phyloP scores from a whole-genome alignment of 2,329 filamentous ascomycete species.

The Cordyceps militaris region DNA sequence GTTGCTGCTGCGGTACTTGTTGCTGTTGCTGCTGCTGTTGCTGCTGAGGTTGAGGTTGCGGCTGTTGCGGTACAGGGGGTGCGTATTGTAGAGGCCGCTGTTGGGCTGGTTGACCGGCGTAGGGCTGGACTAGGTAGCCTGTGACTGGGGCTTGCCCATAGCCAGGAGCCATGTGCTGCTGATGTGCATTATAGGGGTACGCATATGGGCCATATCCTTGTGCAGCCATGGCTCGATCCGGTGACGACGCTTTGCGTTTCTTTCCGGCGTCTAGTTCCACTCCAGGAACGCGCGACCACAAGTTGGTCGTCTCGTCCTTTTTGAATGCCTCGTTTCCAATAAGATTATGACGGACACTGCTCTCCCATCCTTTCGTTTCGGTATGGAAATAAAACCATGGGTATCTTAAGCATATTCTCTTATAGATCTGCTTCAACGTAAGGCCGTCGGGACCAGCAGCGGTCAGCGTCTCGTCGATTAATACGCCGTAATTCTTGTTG shows the following conservation, averaged over 20 bases:
- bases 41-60: conserved; percentile 19
- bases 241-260: conserved; percentile 50
- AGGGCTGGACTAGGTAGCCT: conserved; percentile 29
- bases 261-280: conserved; percentile 55
- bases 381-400: conserved; percentile 54
- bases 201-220: conserved; percentile 32
- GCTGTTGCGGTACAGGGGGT: conserved; percentile 20
- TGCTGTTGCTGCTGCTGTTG: conserved; percentile 2
- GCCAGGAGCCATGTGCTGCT: conserved; percentile 28
- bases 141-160: conserved; percentile 27
- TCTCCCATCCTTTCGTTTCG: conserved; percentile 60
- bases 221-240: conserved; percentile 38
- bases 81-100: conserved; percentile 5
- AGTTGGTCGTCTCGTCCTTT: conserved; percentile 48
- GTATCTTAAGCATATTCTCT: conserved; percentile 51
- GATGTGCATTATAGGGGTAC: conserved; percentile 26
- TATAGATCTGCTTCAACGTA: conserved; percentile 56
- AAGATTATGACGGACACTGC: conserved; percentile 56
- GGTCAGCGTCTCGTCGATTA: conserved; percentile 53
- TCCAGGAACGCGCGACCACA: conserved; percentile 52
- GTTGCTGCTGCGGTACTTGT: neutral
- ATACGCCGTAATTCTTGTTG: conserved; percentile 54
- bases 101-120: conserved; percentile 19
- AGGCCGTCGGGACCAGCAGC: conserved; percentile 47
- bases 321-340: conserved; percentile 55